phyloP scores from a whole-genome alignment of 371 early-diverging fungal species.

The Nosema muscidifuracis region DNA sequence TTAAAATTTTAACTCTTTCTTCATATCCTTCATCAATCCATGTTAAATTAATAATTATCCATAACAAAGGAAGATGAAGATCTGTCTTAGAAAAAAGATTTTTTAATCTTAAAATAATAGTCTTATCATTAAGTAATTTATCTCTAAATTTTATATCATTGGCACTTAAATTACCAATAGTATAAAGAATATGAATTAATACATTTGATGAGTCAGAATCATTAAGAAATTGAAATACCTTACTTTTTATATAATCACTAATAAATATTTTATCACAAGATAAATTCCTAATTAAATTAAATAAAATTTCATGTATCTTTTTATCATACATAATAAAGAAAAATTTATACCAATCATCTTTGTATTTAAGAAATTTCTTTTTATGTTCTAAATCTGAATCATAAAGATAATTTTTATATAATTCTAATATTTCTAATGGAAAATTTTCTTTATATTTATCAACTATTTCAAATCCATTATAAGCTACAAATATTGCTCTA shows the following conservation, averaged over 20 bases:
- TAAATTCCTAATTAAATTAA: conserved; percentile 35
- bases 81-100: conserved; percentile 11
- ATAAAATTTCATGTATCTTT: conserved; percentile 9
- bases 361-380: not conserved
- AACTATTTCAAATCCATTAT: conserved; percentile 1
- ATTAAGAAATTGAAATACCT: conserved; percentile 7
- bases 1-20: conserved; percentile 13
- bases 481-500: conserved; percentile 6
- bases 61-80: conserved; percentile 16
- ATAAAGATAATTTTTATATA: conserved; percentile 37
- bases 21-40: conserved; percentile 29
- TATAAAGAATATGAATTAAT: conserved; percentile 23
- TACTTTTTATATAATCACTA: conserved; percentile 1
- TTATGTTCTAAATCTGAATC: conserved; percentile 5
- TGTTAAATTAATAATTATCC: conserved; percentile 38
- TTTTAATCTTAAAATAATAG: conserved; percentile 11
- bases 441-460: not conserved
- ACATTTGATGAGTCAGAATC: not conserved
- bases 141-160: conserved; percentile 22
- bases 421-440: conserved; percentile 2
- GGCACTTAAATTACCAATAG: conserved; percentile 17
- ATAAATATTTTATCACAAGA: conserved; percentile 11
- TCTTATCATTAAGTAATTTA: conserved; percentile 1
- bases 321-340: not conserved
- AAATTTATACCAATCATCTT: conserved; percentile 4